Evolutionary conservation across 495 filamentous ascomycete species (phyloP), one percentile per base, ranked within the genome.

Genomic region (Penicilliopsis zonata): DNA sequence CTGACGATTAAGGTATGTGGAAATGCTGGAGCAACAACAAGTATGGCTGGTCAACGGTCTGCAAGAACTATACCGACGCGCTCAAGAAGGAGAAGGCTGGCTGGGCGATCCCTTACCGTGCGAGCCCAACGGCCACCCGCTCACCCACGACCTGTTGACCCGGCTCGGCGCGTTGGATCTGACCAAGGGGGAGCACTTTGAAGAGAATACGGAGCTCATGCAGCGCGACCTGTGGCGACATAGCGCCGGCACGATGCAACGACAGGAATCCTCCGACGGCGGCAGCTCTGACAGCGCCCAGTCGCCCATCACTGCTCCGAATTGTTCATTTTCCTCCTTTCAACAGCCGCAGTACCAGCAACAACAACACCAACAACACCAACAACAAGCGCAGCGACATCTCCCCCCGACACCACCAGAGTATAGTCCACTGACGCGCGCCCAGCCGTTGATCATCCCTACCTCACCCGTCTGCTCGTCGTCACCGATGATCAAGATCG

Each of bases 21-120:
- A 80, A 42, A 76, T 79, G 69, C 68, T 80, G n/a, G 76, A 80
- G 40, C 72, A 77, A 40, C 74, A 80, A 56, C 74, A 78, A 53
- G 44, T 51, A 7, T 76, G 76, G 53, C 59, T 80, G 2, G 73
- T 79, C 29, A 50, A 73, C 25, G 74, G 65, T 17, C 56, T 79
- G 1, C 71, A 74, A 40, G 68, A 78, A 50, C 44, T 77, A 20
- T 80, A 79, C 44, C 57, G 57, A 31, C 69, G 67, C 18, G 42
- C 64, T 14, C 49, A 51, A 18, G 58, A 55, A 16, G 63, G 67
- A 23, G 56, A 70, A 40, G 53, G 57, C 22, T 80, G 76, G 76
- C 49, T 55, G 1, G 76, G 74, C 13, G 55, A 64, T 9, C 61
- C 47, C 5, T 46, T 78, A 41, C 57, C 65, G 41, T 59, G 59